Evolutionary conservation across 495 filamentous ascomycete species (phyloP).

Genomic region (Penicillium coffeae): DNA sequence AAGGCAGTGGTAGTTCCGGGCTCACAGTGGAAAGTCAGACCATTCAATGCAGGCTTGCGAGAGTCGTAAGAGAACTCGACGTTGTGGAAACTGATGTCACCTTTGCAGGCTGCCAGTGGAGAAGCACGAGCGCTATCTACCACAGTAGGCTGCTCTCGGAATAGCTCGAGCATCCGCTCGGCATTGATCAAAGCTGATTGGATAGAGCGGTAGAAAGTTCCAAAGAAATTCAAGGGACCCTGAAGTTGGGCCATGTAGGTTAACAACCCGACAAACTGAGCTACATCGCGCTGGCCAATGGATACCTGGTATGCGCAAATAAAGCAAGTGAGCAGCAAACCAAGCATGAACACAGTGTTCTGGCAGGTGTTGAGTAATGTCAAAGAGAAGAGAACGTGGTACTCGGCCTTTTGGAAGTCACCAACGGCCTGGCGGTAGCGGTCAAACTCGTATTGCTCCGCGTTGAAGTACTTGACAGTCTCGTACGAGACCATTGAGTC

Average conservation of each 20-base stretch:
- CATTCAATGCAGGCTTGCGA: constrained; percentile 79
- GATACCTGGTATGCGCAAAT: constrained; percentile 87
- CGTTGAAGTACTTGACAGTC: constrained; percentile 99
- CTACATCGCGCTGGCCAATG: constrained; percentile 62
- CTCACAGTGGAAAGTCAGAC: constrained; percentile 73
- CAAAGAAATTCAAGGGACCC: constrained; percentile 93
- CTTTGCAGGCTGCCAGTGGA: constrained; percentile 61
- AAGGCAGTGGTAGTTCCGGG: constrained; percentile 94
- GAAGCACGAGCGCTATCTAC: constrained; percentile 59
- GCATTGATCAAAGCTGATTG: constrained; percentile 97
- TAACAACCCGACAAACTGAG: constrained; percentile 75
- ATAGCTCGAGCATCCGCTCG: constrained; percentile 89
- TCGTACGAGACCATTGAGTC: constrained; percentile 98
- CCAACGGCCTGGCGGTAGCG: constrained; percentile 76
- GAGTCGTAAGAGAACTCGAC: constrained; percentile 89
- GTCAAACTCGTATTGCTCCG: constrained; percentile 87
- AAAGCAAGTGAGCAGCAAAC: constrained; percentile 78
- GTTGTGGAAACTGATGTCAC: constrained; percentile 78
- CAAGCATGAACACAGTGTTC: constrained; percentile 89
- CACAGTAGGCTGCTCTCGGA: constrained; percentile 91
- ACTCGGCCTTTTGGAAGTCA: constrained; percentile 82
- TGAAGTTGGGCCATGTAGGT: constrained; percentile 92
- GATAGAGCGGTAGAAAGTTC: constrained; percentile 93
- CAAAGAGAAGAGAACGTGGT: constrained; percentile 80
- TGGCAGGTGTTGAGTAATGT: constrained; percentile 93